phyloP scores from a whole-genome alignment of 805 yeast genomes.

The Hanseniaspora taiwanica region DNA sequence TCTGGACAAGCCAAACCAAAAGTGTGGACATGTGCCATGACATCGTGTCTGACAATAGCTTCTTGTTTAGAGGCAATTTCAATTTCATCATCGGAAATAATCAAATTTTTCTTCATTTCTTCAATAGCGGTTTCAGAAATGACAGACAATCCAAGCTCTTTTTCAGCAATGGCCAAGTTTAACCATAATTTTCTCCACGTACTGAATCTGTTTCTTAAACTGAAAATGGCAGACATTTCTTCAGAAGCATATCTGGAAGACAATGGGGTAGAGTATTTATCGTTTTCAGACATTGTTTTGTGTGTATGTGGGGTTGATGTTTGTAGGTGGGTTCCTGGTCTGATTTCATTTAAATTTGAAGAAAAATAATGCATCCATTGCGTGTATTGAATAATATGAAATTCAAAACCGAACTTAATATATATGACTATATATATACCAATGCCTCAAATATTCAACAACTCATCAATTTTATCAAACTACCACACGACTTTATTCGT shows the following conservation, averaged over 20 bases:
- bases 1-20: constrained; percentile 88
- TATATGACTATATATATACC: too few relatives aligned
- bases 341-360: too few relatives aligned
- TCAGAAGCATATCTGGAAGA: constrained; percentile 96
- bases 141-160: constrained; percentile 73
- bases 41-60: constrained; percentile 97
- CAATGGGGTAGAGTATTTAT: constrained; percentile 81
- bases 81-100: constrained; percentile 86
- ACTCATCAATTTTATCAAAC: too few relatives aligned
- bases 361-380: too few relatives aligned
- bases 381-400: too few relatives aligned
- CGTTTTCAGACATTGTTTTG: constrained; percentile 29
- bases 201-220: constrained; percentile 84
- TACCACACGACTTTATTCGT: too few relatives aligned
- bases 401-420: too few relatives aligned
- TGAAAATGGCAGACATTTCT: constrained; percentile 90
- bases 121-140: constrained; percentile 85
- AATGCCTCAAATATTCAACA: too few relatives aligned
- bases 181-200: constrained; percentile 98
- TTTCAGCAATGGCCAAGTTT: constrained; percentile 89
- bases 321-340: neutral
- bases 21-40: constrained; percentile 97
- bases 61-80: constrained; percentile 83
- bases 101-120: constrained; percentile 67
- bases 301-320: neutral